phyloP scores from a whole-genome alignment of 2,329 filamentous ascomycete species.

The Colletotrichum lupini region DNA sequence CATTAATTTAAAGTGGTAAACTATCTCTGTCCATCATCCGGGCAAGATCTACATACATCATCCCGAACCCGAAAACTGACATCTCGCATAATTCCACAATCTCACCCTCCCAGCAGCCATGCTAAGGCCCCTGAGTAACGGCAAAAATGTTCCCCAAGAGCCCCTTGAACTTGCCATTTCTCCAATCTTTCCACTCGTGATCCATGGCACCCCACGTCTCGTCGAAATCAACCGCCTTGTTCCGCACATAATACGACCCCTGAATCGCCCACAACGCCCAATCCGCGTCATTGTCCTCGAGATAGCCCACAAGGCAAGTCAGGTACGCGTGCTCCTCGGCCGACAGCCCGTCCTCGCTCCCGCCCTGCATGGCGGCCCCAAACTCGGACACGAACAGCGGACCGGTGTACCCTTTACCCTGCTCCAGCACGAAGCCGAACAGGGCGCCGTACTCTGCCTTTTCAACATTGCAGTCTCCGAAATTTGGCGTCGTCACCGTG shows the following conservation, averaged over 20 bases:
- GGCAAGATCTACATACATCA: background rate
- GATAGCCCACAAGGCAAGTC: slow-evolving; percentile 62
- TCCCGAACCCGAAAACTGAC: background rate
- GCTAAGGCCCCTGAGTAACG: slow-evolving; percentile 49
- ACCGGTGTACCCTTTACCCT: slow-evolving; percentile 58
- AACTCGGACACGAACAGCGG: slow-evolving; percentile 71
- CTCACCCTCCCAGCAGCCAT: background rate
- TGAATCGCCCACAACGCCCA: slow-evolving; percentile 70
- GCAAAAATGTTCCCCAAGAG: slow-evolving; percentile 52
- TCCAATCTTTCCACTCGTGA: slow-evolving; percentile 51
- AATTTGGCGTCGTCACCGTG: slow-evolving; percentile 58
- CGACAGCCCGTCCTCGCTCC: slow-evolving; percentile 51
- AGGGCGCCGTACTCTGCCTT: slow-evolving; percentile 57
- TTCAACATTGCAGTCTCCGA: slow-evolving; percentile 54
- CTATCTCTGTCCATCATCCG: background rate
- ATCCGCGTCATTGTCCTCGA: slow-evolving; percentile 66
- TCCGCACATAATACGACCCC: slow-evolving; percentile 69
- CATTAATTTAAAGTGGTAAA: too few species aligned
- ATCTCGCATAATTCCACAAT: background rate
- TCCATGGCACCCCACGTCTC: slow-evolving; percentile 65
- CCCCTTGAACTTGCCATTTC: slow-evolving; percentile 48
- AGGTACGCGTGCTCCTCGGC: slow-evolving; percentile 60
- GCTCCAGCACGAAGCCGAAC: slow-evolving; percentile 63
- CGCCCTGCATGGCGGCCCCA: slow-evolving; percentile 61
- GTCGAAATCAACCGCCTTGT: slow-evolving; percentile 59